These are phyloP conservation scores for Aquilaria malaccensis DNA, from an alignment of 345 rosid species.

Conservation along the genomic window DNA sequence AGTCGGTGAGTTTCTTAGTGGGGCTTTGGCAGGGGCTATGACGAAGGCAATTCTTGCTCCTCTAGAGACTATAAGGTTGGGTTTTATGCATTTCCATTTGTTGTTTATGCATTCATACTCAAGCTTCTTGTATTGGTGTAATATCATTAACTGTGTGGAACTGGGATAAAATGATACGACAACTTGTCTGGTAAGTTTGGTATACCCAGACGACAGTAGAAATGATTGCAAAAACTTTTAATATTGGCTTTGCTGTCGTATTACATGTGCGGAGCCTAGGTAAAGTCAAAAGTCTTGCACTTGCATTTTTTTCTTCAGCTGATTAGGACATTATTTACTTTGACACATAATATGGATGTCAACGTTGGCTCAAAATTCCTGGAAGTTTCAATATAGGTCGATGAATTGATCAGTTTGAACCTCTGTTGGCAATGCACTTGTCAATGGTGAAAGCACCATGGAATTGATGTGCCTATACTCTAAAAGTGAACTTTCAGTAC, in stretches of 20 bases:
- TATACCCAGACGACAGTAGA: not conserved
- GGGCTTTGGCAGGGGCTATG: slow-evolving; percentile 98
- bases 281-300: not conserved
- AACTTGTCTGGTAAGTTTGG: not conserved
- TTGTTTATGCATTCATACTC: not conserved
- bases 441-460: too few relatives aligned
- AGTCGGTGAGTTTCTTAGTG: slow-evolving; percentile 91
- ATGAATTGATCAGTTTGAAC: too few relatives aligned
- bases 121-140: not conserved
- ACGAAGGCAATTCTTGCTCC: slow-evolving; percentile 99
- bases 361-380: too few relatives aligned
- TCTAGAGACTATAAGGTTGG: slow-evolving; percentile 91
- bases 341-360: too few relatives aligned
- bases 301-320: not conserved
- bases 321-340: not conserved
- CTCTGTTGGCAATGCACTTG: too few relatives aligned
- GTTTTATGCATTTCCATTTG: slow-evolving; percentile 3
- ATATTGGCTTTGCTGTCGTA: not conserved
- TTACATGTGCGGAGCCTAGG: not conserved
- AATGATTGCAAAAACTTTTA: not conserved
- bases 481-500: too few relatives aligned
- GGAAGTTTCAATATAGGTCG: too few relatives aligned
- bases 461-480: too few relatives aligned
- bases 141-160: not conserved
- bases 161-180: not conserved